Evolutionary conservation across 495 filamentous ascomycete genomes (phyloP).

Genomic region (Astrothelium subdiscretum): DNA sequence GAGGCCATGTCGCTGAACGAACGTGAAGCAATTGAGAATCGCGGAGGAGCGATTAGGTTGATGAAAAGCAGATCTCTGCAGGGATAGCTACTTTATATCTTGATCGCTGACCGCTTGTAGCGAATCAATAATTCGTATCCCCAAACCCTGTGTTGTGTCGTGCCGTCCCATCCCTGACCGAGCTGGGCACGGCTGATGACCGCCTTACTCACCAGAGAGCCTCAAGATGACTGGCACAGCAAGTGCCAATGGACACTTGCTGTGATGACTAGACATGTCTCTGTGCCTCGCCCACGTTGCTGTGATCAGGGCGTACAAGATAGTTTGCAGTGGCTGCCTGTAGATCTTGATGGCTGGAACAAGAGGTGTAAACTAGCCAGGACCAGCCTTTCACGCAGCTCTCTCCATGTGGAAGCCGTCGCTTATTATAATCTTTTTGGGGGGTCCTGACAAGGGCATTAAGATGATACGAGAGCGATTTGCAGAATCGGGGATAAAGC

Average conservation of each 20-base stretch:
- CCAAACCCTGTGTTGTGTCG: not conserved
- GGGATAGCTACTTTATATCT: too few relatives aligned
- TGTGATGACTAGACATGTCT: too few relatives aligned
- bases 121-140: too few relatives aligned
- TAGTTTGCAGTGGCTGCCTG: not conserved
- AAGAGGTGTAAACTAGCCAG: not conserved
- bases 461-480: not conserved
- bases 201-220: not conserved
- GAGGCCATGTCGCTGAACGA: not conserved
- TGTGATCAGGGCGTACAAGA: not conserved
- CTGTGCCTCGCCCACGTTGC: not conserved
- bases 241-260: too few relatives aligned
- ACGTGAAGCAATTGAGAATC: not conserved
- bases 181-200: not conserved
- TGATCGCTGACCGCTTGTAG: too few relatives aligned
- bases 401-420: not conserved
- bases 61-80: not conserved
- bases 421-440: not conserved
- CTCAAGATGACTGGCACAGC: not conserved
- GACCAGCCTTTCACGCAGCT: not conserved
- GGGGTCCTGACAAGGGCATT: not conserved
- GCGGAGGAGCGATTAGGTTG: not conserved
- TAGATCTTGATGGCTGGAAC: not conserved
- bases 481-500: not conserved
- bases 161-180: not conserved